Conservation (phyloP, 768 basidiomycete genomes). For the Candolleomyces eurysporus region DNA sequence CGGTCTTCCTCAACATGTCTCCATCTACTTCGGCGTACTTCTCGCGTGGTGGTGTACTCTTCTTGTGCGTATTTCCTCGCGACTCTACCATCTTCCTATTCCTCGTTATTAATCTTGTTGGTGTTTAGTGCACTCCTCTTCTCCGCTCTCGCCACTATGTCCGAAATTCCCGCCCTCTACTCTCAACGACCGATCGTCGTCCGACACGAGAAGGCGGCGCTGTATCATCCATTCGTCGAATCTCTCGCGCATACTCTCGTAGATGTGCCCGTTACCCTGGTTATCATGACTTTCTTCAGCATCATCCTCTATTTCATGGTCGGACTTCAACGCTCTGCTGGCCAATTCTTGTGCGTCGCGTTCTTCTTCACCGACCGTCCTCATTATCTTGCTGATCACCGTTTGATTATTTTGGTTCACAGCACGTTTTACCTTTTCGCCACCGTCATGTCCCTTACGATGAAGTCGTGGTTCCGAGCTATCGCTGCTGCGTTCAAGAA, state of each 20-base stretch:
- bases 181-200: slow-evolving; percentile 58
- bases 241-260: slow-evolving; percentile 57
- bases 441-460: slow-evolving; percentile 55
- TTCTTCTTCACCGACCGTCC: neutral
- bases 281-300: slow-evolving; percentile 41
- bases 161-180: slow-evolving; percentile 63
- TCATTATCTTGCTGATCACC: too few relatives aligned
- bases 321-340: slow-evolving; percentile 49
- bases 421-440: slow-evolving; percentile 62
- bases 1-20: slow-evolving; percentile 58
- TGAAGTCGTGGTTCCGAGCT: slow-evolving; percentile 77
- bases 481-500: slow-evolving; percentile 60
- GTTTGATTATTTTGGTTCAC: neutral
- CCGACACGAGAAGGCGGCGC: slow-evolving; percentile 55
- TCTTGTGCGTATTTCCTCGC: slow-evolving; percentile 49
- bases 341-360: slow-evolving; percentile 59
- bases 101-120: neutral
- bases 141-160: slow-evolving; percentile 55
- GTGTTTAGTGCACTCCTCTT: slow-evolving; percentile 52
- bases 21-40: slow-evolving; percentile 61
- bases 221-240: slow-evolving; percentile 43
- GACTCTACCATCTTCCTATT: neutral
- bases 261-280: slow-evolving; percentile 54
- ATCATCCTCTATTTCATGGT: slow-evolving; percentile 63
- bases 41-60: slow-evolving; percentile 76